Evolutionary conservation across 371 early-diverging fungal genomes (phyloP).

Genomic region (Mucor lusitanicus): DNA sequence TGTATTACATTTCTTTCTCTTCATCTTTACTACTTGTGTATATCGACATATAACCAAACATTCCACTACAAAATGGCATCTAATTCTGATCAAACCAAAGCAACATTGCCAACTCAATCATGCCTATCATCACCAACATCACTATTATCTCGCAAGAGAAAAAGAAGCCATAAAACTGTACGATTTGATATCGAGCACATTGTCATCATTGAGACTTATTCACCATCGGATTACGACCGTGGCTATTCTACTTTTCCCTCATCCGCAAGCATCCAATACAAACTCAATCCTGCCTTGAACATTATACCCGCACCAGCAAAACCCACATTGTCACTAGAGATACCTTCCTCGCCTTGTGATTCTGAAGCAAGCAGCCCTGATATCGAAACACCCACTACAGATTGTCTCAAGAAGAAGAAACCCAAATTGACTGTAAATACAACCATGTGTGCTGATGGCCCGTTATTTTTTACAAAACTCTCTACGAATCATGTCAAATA

Average conservation of each 20-base stretch:
- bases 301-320: neutral
- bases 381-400: neutral
- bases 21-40: neutral
- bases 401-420: conserved; percentile 9
- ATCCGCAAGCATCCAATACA: conserved; percentile 17
- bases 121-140: neutral
- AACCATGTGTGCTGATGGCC: conserved; percentile 24
- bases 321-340: conserved; percentile 20
- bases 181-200: conserved; percentile 23
- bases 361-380: conserved; percentile 22
- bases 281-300: conserved; percentile 22
- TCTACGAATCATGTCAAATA: conserved; percentile 30
- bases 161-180: conserved; percentile 19
- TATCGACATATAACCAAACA: neutral
- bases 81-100: neutral
- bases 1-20: neutral
- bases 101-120: neutral
- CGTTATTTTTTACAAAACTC: conserved; percentile 32
- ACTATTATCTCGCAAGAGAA: conserved; percentile 17
- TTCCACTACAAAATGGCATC: neutral
- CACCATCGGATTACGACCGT: conserved; percentile 27
- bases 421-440: conserved; percentile 33
- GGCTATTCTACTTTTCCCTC: conserved; percentile 20
- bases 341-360: conserved; percentile 19
- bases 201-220: conserved; percentile 24